A percentile compares a stretch with the other conserved stretches of the same genome.
Evolutionary conservation across 306 rosid species (phyloP).

Genomic region (Hylodesmum podocarpum): DNA sequence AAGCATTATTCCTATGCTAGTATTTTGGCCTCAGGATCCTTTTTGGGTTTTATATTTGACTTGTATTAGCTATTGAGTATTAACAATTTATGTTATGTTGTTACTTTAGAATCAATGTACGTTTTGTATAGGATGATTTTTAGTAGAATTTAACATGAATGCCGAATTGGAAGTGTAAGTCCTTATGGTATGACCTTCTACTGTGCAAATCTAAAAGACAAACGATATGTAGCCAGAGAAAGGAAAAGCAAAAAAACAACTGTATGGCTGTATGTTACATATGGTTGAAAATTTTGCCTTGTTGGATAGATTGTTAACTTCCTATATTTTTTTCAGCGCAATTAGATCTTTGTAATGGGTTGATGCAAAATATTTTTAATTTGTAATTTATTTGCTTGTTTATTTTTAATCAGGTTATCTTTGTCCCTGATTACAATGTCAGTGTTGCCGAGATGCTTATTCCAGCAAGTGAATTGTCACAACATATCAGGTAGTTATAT

Average conservation of each 20-base stretch:
- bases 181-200: background rate
- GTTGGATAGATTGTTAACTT: constrained; percentile 10
- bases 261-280: background rate
- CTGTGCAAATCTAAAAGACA: background rate
- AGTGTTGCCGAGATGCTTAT: constrained; percentile 92
- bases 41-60: background rate
- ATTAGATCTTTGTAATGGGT: constrained; percentile 19
- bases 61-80: background rate
- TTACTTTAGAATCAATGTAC: background rate
- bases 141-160: background rate
- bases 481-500: constrained; percentile 80
- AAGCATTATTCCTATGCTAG: background rate
- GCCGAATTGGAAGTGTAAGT: background rate
- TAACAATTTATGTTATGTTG: constrained; percentile 18
- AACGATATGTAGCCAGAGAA: constrained; percentile 7
- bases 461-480: constrained; percentile 98
- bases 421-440: constrained; percentile 96
- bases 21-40: background rate
- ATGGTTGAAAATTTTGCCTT: too few species aligned
- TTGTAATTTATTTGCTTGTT: constrained; percentile 18
- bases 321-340: background rate
- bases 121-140: background rate
- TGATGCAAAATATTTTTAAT: constrained; percentile 10
- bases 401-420: constrained; percentile 62
- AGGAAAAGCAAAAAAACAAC: background rate